These are phyloP conservation scores for Clonostachys sp. DNA, from an alignment of 2,329 filamentous ascomycete genomes.

Conservation along the genomic window DNA sequence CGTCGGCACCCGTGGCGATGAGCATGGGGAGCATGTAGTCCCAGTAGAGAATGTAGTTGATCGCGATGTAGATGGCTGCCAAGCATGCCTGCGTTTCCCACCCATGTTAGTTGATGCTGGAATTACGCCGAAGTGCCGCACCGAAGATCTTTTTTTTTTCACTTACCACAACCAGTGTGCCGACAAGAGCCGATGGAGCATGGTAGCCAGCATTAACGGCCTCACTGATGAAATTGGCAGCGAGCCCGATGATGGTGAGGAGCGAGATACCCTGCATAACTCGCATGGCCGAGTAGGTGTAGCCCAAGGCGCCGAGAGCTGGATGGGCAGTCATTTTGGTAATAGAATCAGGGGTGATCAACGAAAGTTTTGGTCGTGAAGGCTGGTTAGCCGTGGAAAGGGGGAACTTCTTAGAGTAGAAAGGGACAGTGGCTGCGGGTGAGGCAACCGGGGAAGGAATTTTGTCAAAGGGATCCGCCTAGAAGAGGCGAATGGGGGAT, in stretches of 20 bases:
- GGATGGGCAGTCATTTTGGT: constrained; percentile 39
- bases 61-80: constrained; percentile 71
- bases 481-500: constrained; percentile 23
- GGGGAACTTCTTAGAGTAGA: constrained; percentile 34
- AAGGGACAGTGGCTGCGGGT: constrained; percentile 21
- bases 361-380: constrained; percentile 33
- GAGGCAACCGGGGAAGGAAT: constrained; percentile 23
- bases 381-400: constrained; percentile 30
- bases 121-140: no score
- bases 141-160: no score
- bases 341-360: constrained; percentile 26
- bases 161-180: constrained; percentile 75
- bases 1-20: constrained; percentile 61
- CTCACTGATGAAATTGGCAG: constrained; percentile 75
- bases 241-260: constrained; percentile 73
- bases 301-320: constrained; percentile 67
- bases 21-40: constrained; percentile 74
- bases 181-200: constrained; percentile 70
- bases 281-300: constrained; percentile 72
- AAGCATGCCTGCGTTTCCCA: constrained; percentile 62
- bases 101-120: no score
- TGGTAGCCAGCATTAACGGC: constrained; percentile 63
- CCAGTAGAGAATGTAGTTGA: constrained; percentile 78
- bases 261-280: constrained; percentile 67
- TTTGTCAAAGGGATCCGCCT: constrained; percentile 11